Evolutionary conservation across 305 asterid genomes (phyloP).

Genomic region (Solanum hybrid): DNA sequence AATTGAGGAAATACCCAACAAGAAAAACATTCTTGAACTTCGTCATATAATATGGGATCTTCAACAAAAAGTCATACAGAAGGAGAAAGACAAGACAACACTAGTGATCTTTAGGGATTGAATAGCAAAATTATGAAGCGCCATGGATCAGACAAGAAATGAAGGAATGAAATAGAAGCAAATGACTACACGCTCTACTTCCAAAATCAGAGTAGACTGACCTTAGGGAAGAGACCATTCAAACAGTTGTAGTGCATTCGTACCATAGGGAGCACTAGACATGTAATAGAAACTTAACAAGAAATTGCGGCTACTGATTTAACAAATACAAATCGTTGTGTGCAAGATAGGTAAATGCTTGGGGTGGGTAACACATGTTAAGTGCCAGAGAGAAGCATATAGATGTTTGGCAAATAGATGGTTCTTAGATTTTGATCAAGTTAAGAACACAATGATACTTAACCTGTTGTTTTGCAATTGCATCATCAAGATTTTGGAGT

Average conservation of each 20-base stretch:
- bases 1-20: neutral
- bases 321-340: neutral
- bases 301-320: neutral
- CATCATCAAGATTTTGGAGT: conserved; percentile 79
- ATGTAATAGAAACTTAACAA: neutral
- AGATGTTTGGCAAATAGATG: neutral
- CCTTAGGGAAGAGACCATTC: neutral
- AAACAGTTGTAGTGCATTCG: neutral
- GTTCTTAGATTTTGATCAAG: neutral
- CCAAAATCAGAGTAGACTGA: neutral
- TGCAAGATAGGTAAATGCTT: neutral
- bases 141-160: neutral
- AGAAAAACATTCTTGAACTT: neutral
- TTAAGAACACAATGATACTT: neutral
- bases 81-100: conserved; percentile 2
- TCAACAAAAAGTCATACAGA: neutral
- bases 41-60: neutral
- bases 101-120: neutral
- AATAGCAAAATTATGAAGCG: neutral
- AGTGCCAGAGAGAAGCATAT: neutral
- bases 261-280: neutral
- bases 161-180: neutral
- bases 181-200: neutral
- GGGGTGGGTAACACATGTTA: neutral
- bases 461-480: conserved; percentile 85